Evolutionary conservation across 208 protist genomes (phyloP).

Genomic region (Crithidia fasciculata): DNA sequence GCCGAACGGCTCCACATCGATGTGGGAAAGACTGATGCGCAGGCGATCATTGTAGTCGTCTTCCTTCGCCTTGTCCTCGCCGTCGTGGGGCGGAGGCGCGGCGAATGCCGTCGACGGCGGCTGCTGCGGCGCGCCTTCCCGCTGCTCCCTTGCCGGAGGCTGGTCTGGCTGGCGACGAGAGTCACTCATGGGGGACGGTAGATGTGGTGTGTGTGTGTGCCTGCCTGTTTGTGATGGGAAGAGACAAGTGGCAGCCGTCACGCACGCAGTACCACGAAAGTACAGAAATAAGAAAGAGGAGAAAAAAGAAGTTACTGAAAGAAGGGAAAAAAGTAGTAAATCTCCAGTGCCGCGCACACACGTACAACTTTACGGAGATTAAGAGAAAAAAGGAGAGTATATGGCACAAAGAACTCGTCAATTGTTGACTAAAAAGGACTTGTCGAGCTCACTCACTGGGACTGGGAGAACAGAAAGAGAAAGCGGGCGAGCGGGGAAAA

Average conservation of each 20-base stretch:
- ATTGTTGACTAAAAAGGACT: too few species aligned
- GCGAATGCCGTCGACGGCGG: background rate
- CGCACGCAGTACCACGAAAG: background rate
- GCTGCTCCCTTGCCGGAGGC: background rate
- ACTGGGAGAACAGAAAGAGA: too few species aligned
- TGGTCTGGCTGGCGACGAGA: background rate
- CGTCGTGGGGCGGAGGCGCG: background rate
- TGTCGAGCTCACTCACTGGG: too few species aligned
- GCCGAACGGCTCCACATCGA: conserved; percentile 20
- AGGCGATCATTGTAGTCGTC: conserved; percentile 28
- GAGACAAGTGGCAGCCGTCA: too few species aligned
- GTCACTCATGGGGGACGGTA: conserved; percentile 1
- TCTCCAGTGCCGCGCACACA: too few species aligned
- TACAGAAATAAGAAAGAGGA: background rate
- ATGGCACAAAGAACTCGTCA: too few species aligned
- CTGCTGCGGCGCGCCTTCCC: background rate
- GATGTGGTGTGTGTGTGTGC: background rate
- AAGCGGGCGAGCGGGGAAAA: too few species aligned
- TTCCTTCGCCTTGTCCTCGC: conserved; percentile 14
- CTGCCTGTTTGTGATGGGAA: too few species aligned
- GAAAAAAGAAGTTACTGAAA: background rate
- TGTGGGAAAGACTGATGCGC: conserved; percentile 28
- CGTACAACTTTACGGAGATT: too few species aligned
- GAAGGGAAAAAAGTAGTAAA: too few species aligned
- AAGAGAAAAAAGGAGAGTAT: too few species aligned